Conservation (phyloP, 78 protist species). For the Speleostelium caveatum region DNA sequence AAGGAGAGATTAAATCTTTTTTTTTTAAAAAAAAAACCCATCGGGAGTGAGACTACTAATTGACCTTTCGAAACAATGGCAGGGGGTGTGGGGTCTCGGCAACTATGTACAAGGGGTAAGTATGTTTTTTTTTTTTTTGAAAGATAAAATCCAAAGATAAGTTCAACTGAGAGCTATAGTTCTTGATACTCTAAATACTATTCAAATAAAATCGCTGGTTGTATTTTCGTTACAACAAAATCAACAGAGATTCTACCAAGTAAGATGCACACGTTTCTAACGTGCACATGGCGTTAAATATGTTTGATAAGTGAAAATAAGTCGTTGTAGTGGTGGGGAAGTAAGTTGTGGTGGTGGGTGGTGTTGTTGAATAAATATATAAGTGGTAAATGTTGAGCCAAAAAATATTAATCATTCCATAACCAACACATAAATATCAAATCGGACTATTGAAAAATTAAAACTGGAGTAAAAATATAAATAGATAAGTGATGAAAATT, state of each 20-base stretch:
- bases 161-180: neutral
- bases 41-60: neutral
- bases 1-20: neutral
- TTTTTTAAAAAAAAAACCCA: neutral
- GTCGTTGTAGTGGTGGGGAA: neutral
- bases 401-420: no score
- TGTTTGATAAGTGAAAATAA: neutral
- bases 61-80: neutral
- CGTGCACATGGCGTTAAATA: constrained; percentile 15
- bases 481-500: neutral
- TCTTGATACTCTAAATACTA: constrained; percentile 12
- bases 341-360: neutral
- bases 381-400: neutral
- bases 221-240: constrained; percentile 79
- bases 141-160: constrained; percentile 6
- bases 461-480: neutral
- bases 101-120: neutral
- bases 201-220: constrained; percentile 77
- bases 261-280: neutral
- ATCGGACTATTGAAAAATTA: no score
- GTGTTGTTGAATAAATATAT: neutral
- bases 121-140: no score
- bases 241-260: constrained; percentile 80
- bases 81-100: neutral
- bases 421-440: no score